These are phyloP conservation scores for Thymus mandschuricus DNA, from an alignment of 257 asterid species.

Conservation along the genomic window DNA sequence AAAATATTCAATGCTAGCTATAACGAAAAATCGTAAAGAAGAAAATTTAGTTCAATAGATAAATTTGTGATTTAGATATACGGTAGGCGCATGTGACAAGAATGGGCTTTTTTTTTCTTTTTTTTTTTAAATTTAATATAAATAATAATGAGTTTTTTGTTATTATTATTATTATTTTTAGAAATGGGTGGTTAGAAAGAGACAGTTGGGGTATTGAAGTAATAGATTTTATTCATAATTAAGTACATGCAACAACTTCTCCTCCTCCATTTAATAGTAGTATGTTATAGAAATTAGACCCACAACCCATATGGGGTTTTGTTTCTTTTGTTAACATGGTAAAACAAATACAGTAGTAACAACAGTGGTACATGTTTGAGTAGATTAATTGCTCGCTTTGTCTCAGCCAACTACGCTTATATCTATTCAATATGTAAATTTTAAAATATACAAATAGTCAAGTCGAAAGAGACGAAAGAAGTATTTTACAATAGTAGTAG, in stretches of 20 bases:
- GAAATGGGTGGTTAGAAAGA: not conserved
- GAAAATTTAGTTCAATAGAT: not conserved
- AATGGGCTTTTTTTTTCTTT: too few relatives aligned
- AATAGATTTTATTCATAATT: not conserved
- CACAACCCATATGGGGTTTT: not conserved
- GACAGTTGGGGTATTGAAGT: not conserved
- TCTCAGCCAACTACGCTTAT: too few relatives aligned
- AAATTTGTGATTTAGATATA: not conserved
- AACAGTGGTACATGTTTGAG: not conserved
- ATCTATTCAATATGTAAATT: too few relatives aligned
- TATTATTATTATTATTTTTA: not conserved
- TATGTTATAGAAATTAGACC: not conserved
- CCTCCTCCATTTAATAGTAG: constrained; percentile 21
- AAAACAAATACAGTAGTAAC: too few relatives aligned
- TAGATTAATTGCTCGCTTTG: too few relatives aligned
- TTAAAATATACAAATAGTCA: too few relatives aligned
- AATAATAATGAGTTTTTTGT: too few relatives aligned
- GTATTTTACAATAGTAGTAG: too few relatives aligned
- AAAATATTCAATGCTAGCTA: not conserved
- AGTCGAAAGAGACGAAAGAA: too few relatives aligned
- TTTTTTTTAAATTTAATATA: too few relatives aligned
- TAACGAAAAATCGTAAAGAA: not conserved
- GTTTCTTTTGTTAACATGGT: too few relatives aligned
- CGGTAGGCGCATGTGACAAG: not conserved
- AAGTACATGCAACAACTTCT: constrained; percentile 15